Evolutionary conservation across 169 alveolate species (phyloP).

Genomic region (Eimeria acervulina): DNA sequence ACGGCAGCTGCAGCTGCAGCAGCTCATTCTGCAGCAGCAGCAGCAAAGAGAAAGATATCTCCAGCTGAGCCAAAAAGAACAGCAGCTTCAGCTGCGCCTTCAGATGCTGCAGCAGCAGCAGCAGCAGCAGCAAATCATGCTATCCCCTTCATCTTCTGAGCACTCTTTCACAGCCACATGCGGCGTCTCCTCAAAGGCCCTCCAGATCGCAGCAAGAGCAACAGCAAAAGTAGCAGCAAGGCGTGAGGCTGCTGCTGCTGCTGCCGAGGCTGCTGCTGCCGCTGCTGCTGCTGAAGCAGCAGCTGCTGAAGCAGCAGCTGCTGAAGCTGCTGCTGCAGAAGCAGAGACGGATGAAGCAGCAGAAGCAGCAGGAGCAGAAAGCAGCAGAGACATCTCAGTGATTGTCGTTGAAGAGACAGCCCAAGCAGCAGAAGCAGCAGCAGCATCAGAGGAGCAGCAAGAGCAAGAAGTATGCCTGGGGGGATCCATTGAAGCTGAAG

Average conservation of each 20-base stretch:
- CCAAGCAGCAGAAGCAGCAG: background rate
- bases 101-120: slow-evolving; percentile 24
- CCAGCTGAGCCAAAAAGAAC: background rate
- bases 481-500: too few species aligned
- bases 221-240: slow-evolving; percentile 38
- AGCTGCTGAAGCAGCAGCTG: background rate
- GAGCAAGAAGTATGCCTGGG: background rate
- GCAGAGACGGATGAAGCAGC: too few species aligned
- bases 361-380: background rate
- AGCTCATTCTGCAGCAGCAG: slow-evolving; percentile 17
- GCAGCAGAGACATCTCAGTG: background rate
- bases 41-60: slow-evolving; percentile 5
- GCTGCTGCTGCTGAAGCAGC: slow-evolving; percentile 13
- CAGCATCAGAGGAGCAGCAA: background rate
- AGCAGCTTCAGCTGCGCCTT: background rate
- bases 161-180: background rate
- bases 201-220: slow-evolving; percentile 12
- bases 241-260: slow-evolving; percentile 3
- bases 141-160: background rate
- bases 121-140: background rate
- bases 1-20: slow-evolving; percentile 22
- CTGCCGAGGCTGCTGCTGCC: slow-evolving; percentile 6
- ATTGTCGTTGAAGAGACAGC: background rate
- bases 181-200: background rate
- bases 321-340: too few species aligned